Evolutionary conservation across 1,139 yeast genomes (phyloP), one percentile per base, ranked within the genome.

Genomic region (Wickerhamomyces sp.): DNA sequence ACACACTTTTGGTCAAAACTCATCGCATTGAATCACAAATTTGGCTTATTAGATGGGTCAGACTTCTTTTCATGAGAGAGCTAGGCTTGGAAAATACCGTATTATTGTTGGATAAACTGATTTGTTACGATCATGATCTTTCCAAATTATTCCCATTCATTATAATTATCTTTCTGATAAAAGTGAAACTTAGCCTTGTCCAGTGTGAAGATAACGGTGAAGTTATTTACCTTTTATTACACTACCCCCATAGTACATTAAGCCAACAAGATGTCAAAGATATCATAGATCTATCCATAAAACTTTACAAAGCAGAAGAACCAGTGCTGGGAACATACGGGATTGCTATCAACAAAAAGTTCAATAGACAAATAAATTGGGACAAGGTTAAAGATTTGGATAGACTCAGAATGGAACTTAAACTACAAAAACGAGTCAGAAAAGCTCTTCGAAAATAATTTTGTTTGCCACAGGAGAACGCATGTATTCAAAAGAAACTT

Each of bases 31-130:
- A 78, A 39, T 69, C 81, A 8, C 76, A 78, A 38, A 62, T 81
- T 23, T 81, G 88, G 88, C 61, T 79, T 16, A 75, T 81, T 20
- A 57, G 88, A 37, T 81, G 79, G 66, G 70, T 77, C 14, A 59
- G 88, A 33, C 57, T 81, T 28, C 41, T 80, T 2, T 61, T 80
- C 23, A 54, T 76, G 11, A 58, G 89, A 39, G 89, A 81, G 46
- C 50, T 81, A 23, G 82, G 82, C 1, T 54, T 70, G 31, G 62
- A 63, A 4, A 58, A 66, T 24, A 63, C 74, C 0, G 58, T 70
- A 17, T 55, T 62, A 16, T 49, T 78, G 4, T 74, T 87, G 80
- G 88, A 81, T 51, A 74, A 73, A 43, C 47, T 80, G 24, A 61
- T 75, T 5, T 64, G 72, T 3, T 55, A 62, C 45, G 52, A 62